Percentiles rank a stretch among this genome's conserved stretches.
These are phyloP conservation scores for Mycena haematopus DNA, from an alignment of 768 basidiomycete genomes.

Conservation along the genomic window DNA sequence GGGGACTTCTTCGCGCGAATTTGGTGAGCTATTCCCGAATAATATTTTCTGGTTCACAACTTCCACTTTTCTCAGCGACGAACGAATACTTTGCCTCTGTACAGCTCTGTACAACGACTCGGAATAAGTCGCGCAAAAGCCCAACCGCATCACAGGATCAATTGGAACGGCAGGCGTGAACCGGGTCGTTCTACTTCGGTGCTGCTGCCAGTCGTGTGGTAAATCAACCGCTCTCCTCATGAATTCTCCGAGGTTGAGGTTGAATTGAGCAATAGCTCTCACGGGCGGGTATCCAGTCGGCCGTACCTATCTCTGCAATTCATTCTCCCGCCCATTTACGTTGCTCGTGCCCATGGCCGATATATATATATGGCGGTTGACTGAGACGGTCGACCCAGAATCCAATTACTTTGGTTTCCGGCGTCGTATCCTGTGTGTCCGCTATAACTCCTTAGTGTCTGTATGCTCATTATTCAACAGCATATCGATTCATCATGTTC, in stretches of 20 bases:
- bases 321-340: not conserved
- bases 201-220: too few species aligned
- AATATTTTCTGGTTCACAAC: too few species aligned
- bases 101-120: too few species aligned
- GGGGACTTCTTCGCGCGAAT: too few species aligned
- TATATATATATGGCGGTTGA: not conserved
- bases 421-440: not conserved
- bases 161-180: too few species aligned
- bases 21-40: too few species aligned
- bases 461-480: not conserved
- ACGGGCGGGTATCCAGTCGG: conserved; percentile 1
- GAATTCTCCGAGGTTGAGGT: not conserved
- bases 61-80: too few species aligned
- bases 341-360: not conserved
- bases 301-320: conserved; percentile 4
- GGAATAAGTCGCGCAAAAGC: too few species aligned
- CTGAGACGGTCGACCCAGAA: not conserved
- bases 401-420: not conserved
- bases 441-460: not conserved
- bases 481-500: not conserved
- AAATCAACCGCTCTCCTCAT: not conserved
- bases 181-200: too few species aligned
- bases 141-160: too few species aligned
- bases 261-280: not conserved
- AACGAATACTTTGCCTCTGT: too few species aligned